Evolutionary conservation across 441 rosid genomes (phyloP), one percentile per base, ranked within the genome.

Genomic region (Populus hybrid): DNA sequence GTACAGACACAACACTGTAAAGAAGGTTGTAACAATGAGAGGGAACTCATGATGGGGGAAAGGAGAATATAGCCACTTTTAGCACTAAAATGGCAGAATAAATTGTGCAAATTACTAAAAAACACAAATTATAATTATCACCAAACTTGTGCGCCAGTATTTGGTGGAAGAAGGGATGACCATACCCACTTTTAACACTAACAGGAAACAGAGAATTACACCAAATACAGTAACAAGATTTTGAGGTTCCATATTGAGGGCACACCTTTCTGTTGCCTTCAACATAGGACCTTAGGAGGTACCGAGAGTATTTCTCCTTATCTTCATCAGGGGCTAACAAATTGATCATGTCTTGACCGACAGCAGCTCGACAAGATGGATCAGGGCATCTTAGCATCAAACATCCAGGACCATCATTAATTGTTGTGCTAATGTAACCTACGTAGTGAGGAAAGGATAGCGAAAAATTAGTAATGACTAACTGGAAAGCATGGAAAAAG

Each of bases 351-450:
- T 89, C 94, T 82, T 84, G 85, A 82, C 84, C 91, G 24, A 92
- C 82, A 69, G 91, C 91, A 75, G 90, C 92, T 72, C 45, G 53
- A 74, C 98, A 93, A 28, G 91, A 83, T 75, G 95, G 98, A 68
- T 90, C 92, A 69, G 98, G 98, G 83, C 98, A 93, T 80, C 91
- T 86, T 78, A 93, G 84, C 80, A 74, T 75, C 86, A 92, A 82
- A 82, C 97, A 93, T 82, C 93, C 93, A 7, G 95, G 95, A 61
- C 98, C 98, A 71, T 89, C 98, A 75, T 83, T 88, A 81, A 91
- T 87, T 28, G 89, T 82, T 70, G 93, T 79, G 83, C 86, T 77
- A 63, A 92, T 85, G 79, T 66, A 66, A 81, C 98, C 99, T 94
- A 81, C 69, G 69, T 8, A 79, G 71, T 31, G 69, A 40, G 74